A percentile compares a stretch with the other conserved stretches of the same genome.
Conservation (phyloP, 2,329 filamentous ascomycete genomes). For the Falciphora oryzae region DNA sequence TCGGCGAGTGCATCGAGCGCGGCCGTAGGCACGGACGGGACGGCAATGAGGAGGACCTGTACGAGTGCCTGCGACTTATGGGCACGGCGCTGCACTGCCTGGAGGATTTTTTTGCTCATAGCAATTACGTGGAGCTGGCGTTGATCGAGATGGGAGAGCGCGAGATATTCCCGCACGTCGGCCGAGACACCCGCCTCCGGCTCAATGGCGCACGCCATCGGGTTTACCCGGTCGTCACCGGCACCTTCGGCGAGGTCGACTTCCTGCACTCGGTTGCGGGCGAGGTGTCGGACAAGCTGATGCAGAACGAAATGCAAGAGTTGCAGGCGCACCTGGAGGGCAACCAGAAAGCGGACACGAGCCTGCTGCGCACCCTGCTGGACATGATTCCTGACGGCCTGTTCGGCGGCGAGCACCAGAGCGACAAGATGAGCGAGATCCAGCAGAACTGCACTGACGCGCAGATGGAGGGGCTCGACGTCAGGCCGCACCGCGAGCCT, state of each 20-base stretch:
- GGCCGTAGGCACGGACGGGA: conserved; percentile 65
- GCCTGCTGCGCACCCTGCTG: conserved; percentile 71
- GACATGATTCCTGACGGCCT: conserved; percentile 76
- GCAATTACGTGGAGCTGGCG: conserved; percentile 85
- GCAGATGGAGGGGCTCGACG: conserved; percentile 67
- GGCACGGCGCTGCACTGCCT: conserved; percentile 87
- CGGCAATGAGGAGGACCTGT: conserved; percentile 68
- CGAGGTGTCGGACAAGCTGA: conserved; percentile 80
- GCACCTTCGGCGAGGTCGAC: conserved; percentile 91
- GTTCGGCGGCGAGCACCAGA: conserved; percentile 66
- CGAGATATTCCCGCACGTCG: conserved; percentile 82
- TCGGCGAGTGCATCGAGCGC: conserved; percentile 68
- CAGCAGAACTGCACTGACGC: conserved; percentile 68
- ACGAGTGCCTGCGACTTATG: conserved; percentile 82
- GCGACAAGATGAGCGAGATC: conserved; percentile 69
- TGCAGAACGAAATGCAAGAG: conserved; percentile 84
- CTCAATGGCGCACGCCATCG: conserved; percentile 58
- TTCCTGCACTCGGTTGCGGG: conserved; percentile 83
- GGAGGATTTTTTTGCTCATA: conserved; percentile 89
- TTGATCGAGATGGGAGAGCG: conserved; percentile 80
- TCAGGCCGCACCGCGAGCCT: conserved; percentile 67
- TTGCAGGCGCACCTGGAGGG: conserved; percentile 76
- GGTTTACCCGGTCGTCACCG: conserved; percentile 81
- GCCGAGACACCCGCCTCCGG: conserved; percentile 61
- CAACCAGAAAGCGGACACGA: conserved; percentile 59